Evolutionary conservation across 139 green algal genomes (phyloP), one percentile per base, ranked within the genome.

Genomic region (Chlorella sp.): DNA sequence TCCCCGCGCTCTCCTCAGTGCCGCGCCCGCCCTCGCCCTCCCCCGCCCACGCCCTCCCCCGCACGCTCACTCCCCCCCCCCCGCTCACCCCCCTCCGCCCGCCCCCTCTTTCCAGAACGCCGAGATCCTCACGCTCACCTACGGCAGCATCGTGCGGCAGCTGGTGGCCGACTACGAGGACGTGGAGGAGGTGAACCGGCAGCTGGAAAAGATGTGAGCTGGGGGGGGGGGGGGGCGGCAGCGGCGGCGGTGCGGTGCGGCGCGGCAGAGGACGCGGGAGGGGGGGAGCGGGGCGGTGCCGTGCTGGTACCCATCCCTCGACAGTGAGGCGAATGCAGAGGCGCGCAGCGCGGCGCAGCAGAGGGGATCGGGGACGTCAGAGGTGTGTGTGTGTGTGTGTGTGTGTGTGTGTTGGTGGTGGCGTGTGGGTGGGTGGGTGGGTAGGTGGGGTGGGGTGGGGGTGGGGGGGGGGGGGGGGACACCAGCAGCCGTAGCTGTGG

Each of bases 41-140:
- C 27, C 14, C 19, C 60, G 40, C 45, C 7, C 7, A 33, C 8
- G 15, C 11, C 21, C 50, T 35, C 55, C n/a, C n/a, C n/a, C n/a
- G n/a, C n/a, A n/a, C n/a, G 14, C 23, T 41, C 40, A 29, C 1
- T 21, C 68, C 33, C 23, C 58, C 2, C 61, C 43, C n/a, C 12
- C 41, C 23, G 12, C 41, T 3, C 63, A 2, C 27, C 40, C 3
- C 33, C 27, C n/a, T n/a, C n/a, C n/a, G n/a, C n/a, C n/a, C n/a
- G n/a, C n/a, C n/a, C n/a, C n/a, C n/a, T 74, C 50, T 31, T 29
- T 77, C 67, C 89, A 95, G 93, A 97, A 96, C 65, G 84, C 94
- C 5, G 96, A 99, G 86, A 90, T 99, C 17, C 96, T 99, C 77
- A 95, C 91, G 7, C 77, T 98, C n/a, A 98, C 93, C 0, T 98